Base-by-base conservation (phyloP, 1,139 yeast genomes). In the Blastobotrys aristatus region DNA sequence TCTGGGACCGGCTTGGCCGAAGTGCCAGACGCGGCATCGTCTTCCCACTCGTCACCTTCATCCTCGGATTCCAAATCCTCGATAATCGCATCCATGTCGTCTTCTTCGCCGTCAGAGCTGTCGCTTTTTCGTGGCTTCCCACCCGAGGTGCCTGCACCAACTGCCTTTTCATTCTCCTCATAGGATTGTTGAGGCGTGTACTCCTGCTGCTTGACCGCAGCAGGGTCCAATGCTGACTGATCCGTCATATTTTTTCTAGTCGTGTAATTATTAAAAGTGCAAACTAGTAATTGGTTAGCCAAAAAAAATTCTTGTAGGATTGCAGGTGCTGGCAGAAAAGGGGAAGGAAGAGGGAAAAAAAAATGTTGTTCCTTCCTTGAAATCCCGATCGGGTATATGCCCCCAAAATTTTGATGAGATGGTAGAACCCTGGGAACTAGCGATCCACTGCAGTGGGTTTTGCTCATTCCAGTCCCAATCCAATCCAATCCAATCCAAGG, bases 61-160 rank as follows among this genome's bases (percentile, higher is more conserved):
- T 76, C 79, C 69, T 87, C 79, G 59, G 96, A 88, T 74, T 89
- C 96, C 65, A 89, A 78, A 63, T 89, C 96, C 59, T 80, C 77
- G 63, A 89, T 85, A 70, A 89, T 81, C 69, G 86, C 92, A 68
- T 87, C 96, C 65, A 88, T 87, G 67, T 85, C 95, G 57, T 82
- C 92, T 53, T 84, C 90, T 64, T 80, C 87, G 10, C 10, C 10
- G 55, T 80, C 87, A 51, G 76, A 84, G 49, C 77, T 77, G 56
- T 71, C 78, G 57, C 68, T 72, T 29, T 18, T 13, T 11, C 21
- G 24, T 18, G 16, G 42, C n/a, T 2, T 6, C n/a, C 22, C 44
- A 11, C 22, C 13, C 10, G 14, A 34, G 2, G 35, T 14, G 3
- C 18, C 36, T 6, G 36, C 48, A 17, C 32, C 22, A 10, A 22